Conservation (phyloP, 306 rosid genomes). For the Dicorynia guianensis region DNA sequence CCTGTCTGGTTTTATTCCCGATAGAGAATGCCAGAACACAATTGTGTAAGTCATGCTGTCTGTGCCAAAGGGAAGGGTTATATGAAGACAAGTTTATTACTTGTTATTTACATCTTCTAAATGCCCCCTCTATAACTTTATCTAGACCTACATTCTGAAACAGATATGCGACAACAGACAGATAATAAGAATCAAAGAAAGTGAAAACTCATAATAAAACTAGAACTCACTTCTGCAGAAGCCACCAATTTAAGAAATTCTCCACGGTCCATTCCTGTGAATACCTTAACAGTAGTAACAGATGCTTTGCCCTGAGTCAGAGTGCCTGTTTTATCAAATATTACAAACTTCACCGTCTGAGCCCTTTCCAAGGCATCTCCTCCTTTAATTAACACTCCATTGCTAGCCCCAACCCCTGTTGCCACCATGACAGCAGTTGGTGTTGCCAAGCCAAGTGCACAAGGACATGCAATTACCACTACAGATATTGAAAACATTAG, state of each 20-base stretch:
- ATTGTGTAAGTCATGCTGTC: background rate
- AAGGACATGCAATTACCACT: constrained; percentile 81
- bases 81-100: too few species aligned
- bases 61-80: background rate
- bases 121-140: too few species aligned
- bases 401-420: constrained; percentile 79
- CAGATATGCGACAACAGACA: background rate
- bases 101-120: background rate
- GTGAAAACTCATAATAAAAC: constrained; percentile 8
- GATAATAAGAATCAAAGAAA: background rate
- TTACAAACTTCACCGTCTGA: constrained; percentile 64
- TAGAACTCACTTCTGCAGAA: constrained; percentile 67
- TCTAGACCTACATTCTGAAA: background rate
- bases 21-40: background rate
- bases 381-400: constrained; percentile 81
- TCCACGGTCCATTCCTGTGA: constrained; percentile 65
- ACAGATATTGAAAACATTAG: constrained; percentile 82
- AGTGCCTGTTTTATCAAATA: constrained; percentile 84
- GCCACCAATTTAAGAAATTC: constrained; percentile 78
- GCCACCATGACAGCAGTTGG: constrained; percentile 91
- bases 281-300: constrained; percentile 67
- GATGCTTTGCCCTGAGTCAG: constrained; percentile 80
- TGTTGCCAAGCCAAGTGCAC: constrained; percentile 85
- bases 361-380: constrained; percentile 85
- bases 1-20: background rate